Base-by-base conservation (phyloP, 768 basidiomycete species). In the Piloderma croceum region DNA sequence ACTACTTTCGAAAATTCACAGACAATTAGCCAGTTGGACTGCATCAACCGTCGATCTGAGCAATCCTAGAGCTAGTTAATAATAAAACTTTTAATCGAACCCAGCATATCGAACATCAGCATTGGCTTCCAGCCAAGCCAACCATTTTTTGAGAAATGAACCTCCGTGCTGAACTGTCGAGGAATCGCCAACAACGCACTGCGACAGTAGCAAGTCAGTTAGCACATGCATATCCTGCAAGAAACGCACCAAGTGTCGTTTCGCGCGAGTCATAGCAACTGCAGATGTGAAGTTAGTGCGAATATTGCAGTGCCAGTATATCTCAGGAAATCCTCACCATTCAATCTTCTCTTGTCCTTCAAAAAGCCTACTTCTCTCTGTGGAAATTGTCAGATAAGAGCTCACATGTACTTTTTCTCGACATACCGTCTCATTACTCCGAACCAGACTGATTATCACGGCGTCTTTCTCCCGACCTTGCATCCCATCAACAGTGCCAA, bases 401-500 rank as follows among this genome's bases (percentile, higher is more conserved):
- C n/a, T n/a, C n/a, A n/a, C n/a, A n/a, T n/a, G n/a, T n/a, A n/a
- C n/a, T n/a, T n/a, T n/a, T n/a, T n/a, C n/a, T n/a, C n/a, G n/a
- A 54, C 66, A 4, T 44, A 82, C 87, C 62, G 76, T 80, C 39
- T 86, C 81, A 52, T 98, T 99, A 49, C 90, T 93, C 19, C 96
- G 73, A 2, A 98, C 96, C 3, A 99, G 75, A 49, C 80, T 89
- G 39, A 99, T 87, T 18, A 98, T 77, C 27, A 98, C 79, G 0
- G 91, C 91, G 39, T 98, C 90, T 50, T 90, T 90, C 59, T 99
- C 94, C 36, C 96, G 77, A 0, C 94, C 94, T 67, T 99, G 96
- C 82, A 97, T 88, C 0, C 92, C 91, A 55, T 98, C 96, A 1
- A 98, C 92, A 0, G 86, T 90, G 1, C 93, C 96, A 32, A 96